Evolutionary conservation across 177 flowering plant genomes (phyloP).

Genomic region (Vitis hybrid): DNA sequence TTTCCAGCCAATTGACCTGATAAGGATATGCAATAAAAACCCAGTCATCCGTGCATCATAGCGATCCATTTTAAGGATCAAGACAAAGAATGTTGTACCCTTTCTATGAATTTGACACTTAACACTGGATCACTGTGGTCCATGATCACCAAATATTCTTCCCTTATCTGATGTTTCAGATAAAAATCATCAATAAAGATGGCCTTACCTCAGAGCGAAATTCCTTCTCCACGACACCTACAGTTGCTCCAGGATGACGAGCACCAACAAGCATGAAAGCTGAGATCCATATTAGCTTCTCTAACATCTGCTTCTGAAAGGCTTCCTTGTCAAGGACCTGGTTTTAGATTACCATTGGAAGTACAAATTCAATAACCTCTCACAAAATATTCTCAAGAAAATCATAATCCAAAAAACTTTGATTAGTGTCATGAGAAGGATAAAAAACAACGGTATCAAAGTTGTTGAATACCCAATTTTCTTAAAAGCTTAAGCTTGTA

Average conservation of each 20-base stretch:
- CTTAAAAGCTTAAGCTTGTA: no score
- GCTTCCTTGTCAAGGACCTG: conserved; percentile 91
- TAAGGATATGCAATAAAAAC: no score
- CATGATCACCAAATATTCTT: no score
- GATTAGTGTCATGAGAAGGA: not conserved
- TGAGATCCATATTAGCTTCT: conserved; percentile 93
- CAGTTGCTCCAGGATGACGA: conserved; percentile 93
- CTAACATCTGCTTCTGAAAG: conserved; percentile 93
- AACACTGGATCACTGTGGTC: no score
- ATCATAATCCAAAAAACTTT: not conserved
- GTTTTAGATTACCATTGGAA: conserved; percentile 1
- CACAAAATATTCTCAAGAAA: conserved; percentile 1
- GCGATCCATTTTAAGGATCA: no score
- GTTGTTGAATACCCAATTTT: no score
- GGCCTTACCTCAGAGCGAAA: conserved; percentile 66
- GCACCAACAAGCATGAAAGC: conserved; percentile 99
- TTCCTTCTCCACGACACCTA: conserved; percentile 90
- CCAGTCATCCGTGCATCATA: no score
- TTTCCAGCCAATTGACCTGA: no score
- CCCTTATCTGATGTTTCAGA: not conserved
- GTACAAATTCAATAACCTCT: not conserved
- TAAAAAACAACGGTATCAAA: no score
- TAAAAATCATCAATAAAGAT: not conserved
- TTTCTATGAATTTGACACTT: no score
- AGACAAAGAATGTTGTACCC: no score